Conservation (phyloP, 305 asterid genomes). For the Fraxinus dipetala region DNA sequence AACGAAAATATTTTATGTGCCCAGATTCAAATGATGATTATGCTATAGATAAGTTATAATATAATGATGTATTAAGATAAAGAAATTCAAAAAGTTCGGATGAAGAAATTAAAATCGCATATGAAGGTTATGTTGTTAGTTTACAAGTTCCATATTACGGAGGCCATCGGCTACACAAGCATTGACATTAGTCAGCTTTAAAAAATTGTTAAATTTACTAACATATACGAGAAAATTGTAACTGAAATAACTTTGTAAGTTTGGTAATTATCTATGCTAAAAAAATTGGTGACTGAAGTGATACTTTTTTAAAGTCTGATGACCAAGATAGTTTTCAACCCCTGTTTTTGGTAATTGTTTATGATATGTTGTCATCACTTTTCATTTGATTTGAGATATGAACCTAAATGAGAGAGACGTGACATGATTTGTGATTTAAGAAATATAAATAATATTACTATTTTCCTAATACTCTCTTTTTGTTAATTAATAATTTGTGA, state of each 20-base stretch:
- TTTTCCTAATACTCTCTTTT: not conserved
- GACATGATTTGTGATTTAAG: not conserved
- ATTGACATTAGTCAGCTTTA: not conserved
- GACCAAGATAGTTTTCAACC: not conserved
- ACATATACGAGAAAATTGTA: not conserved
- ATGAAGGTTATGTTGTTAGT: not conserved
- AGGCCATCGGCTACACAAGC: not conserved
- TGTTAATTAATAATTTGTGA: not conserved
- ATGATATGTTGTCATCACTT: not conserved
- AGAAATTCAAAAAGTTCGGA: too few relatives aligned
- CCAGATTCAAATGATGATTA: too few relatives aligned
- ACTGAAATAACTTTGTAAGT: not conserved
- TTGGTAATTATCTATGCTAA: not conserved
- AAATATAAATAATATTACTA: not conserved
- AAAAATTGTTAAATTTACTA: not conserved
- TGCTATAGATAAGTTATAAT: too few relatives aligned
- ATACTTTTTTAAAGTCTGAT: not conserved
- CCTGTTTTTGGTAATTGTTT: not conserved
- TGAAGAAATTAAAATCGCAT: not conserved
- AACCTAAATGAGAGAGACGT: conserved; percentile 20
- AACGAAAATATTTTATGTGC: too few relatives aligned
- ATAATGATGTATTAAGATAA: too few relatives aligned
- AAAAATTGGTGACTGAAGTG: not conserved
- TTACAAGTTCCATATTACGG: not conserved
- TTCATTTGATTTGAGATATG: conserved; percentile 19